These are phyloP conservation scores for Jatropha podagrica DNA, from an alignment of 441 rosid species.

Conservation along the genomic window DNA sequence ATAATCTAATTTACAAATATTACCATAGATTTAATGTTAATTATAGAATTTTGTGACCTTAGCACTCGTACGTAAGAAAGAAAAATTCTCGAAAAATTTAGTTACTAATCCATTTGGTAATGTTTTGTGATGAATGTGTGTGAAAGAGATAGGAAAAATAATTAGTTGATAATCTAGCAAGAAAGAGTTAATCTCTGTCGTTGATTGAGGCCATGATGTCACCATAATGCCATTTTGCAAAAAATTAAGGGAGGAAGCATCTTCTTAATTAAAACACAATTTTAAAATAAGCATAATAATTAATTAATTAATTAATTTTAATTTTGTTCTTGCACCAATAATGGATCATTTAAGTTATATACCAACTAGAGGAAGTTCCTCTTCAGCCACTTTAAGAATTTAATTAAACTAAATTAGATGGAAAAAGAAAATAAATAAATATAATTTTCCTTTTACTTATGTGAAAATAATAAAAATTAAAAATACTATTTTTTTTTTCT, in stretches of 20 bases:
- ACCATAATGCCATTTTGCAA: slow-evolving; percentile 26
- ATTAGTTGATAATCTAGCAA: neutral
- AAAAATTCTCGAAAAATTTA: neutral
- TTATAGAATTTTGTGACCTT: slow-evolving; percentile 3
- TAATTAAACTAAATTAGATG: neutral
- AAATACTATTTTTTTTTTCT: no score
- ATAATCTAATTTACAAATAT: no score
- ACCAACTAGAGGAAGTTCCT: neutral
- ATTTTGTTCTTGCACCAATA: neutral
- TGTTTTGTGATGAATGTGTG: neutral
- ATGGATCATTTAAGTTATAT: slow-evolving; percentile 10
- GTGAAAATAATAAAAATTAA: no score
- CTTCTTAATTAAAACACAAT: slow-evolving; percentile 6
- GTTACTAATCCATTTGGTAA: neutral
- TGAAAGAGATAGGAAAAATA: slow-evolving; percentile 5
- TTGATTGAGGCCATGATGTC: slow-evolving; percentile 33
- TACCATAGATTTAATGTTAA: no score
- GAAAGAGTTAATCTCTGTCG: slow-evolving; percentile 10
- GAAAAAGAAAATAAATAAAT: no score
- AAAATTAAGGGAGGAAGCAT: slow-evolving; percentile 11
- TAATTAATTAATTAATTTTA: neutral
- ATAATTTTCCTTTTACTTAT: no score
- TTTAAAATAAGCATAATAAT: neutral
- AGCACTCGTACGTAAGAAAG: neutral
- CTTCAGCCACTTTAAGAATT: neutral